Percentiles rank a stretch among this genome's conserved stretches.
phyloP scores from a whole-genome alignment of 441 rosid genomes.

The Mallotus japonicus region DNA sequence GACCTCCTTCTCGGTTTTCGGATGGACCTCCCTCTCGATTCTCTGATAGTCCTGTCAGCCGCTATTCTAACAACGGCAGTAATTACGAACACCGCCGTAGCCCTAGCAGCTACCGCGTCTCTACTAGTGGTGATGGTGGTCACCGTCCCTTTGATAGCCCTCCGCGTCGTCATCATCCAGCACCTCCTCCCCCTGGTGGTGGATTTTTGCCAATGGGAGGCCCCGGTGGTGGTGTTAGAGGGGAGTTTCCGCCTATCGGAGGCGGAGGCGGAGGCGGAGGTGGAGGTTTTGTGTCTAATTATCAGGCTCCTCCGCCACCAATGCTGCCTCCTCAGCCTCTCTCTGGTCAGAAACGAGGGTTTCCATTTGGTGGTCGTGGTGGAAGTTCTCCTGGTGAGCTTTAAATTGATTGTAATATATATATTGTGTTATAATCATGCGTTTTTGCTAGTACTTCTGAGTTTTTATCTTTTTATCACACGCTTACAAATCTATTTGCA shows the following conservation, averaged over 20 bases:
- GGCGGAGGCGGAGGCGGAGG: constrained; percentile 38
- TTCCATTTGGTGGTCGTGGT: constrained; percentile 50
- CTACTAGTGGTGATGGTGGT: constrained; percentile 26
- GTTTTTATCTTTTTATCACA: too few species aligned
- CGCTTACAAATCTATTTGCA: too few species aligned
- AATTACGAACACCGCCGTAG: constrained; percentile 59
- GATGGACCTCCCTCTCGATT: constrained; percentile 40
- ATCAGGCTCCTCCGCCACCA: constrained; percentile 30
- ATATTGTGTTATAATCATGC: too few species aligned
- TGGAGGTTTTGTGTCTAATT: constrained; percentile 47
- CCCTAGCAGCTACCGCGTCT: constrained; percentile 52
- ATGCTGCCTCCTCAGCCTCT: constrained; percentile 34
- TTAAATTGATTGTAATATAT: neutral
- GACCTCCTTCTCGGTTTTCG: constrained; percentile 43
- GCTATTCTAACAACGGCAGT: constrained; percentile 40
- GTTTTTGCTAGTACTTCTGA: too few species aligned
- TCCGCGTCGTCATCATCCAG: constrained; percentile 39
- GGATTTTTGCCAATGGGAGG: constrained; percentile 35
- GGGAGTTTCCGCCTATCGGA: constrained; percentile 36
- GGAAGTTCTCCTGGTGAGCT: constrained; percentile 52
- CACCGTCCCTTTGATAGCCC: constrained; percentile 52
- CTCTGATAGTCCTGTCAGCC: constrained; percentile 40
- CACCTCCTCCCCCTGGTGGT: constrained; percentile 31
- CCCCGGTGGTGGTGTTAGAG: constrained; percentile 26
- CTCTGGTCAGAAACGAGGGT: constrained; percentile 79